Base-by-base conservation (phyloP, 306 rosid genomes). In the Dalbergia cultrata region DNA sequence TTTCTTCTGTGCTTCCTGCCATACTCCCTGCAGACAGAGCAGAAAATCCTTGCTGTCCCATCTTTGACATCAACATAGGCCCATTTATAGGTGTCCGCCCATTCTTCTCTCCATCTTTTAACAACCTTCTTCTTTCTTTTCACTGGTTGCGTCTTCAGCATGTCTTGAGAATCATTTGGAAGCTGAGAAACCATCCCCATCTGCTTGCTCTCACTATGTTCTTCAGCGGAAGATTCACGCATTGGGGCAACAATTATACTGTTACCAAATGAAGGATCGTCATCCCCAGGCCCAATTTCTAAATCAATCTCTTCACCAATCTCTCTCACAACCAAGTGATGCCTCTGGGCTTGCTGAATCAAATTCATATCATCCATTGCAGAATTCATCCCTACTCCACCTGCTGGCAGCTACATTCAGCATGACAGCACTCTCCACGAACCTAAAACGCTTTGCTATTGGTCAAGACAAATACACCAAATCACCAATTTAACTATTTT, bases 81-180 rank as follows among this genome's bases (percentile, higher is more conserved):
- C 99, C 99, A 95, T 82, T 95, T 95, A 83, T 95, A 95, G 26
- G 99, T 95, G 82, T 95, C 99, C 62, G 99, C 99, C 99, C 99
- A 95, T 86, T 93, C 99, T 87, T 95, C 99, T 88, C 99, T 90
- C 99, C 99, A 95, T 90, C 99, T 89, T 85, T 95, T 95, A 73
- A 95, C 99, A 84, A 95, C 99, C 84, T 95, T 95, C 85, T 95
- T 95, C 90, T 93, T 95, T 84, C 97, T 87, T 80, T 95, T 95
- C 41, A 44, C 73, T 4, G 93, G 87, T 70, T 90, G 98, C 26
- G 72, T 76, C 80, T 86, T 89, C 49, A 93, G 85, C 92, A 91
- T 86, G 79, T 93, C 95, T 87, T 91, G 99, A 81, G 88, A 86
- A 33, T 91, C 95, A 58, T 85, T 86, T n/a, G 90, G 85, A 82